These are phyloP conservation scores for Phytophthora tentaculata DNA, from an alignment of 352 stramenopile species.

Conservation along the genomic window DNA sequence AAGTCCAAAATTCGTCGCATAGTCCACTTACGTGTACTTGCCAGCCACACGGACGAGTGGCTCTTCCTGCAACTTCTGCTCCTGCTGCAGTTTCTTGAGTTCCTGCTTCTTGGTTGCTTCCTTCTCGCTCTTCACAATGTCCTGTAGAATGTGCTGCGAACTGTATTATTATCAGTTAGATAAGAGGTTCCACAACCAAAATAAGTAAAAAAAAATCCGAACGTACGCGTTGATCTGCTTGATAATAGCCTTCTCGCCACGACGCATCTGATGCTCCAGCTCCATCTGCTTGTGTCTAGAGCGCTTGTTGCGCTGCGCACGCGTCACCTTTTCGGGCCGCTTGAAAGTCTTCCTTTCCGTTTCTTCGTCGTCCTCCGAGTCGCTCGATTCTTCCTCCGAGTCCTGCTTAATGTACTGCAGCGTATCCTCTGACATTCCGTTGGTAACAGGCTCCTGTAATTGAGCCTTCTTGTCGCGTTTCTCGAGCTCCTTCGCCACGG, in stretches of 20 bases:
- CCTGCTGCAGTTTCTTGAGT: constrained; percentile 75
- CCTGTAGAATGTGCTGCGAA: constrained; percentile 69
- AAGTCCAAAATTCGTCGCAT: not conserved
- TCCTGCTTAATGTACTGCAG: constrained; percentile 81
- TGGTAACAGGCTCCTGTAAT: constrained; percentile 50
- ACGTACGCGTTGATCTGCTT: constrained; percentile 90
- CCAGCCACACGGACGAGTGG: constrained; percentile 73
- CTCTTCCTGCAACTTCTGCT: constrained; percentile 82
- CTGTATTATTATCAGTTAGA: too few relatives aligned
- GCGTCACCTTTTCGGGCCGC: constrained; percentile 65
- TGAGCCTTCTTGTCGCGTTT: constrained; percentile 56
- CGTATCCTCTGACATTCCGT: constrained; percentile 80
- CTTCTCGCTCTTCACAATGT: constrained; percentile 77
- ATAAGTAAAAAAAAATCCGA: not conserved
- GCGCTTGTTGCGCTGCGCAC: constrained; percentile 79
- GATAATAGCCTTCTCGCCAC: constrained; percentile 75
- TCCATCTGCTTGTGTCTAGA: constrained; percentile 84
- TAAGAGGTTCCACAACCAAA: too few relatives aligned
- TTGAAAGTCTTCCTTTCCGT: constrained; percentile 45
- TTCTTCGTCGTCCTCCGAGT: constrained; percentile 54
- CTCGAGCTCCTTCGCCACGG: constrained; percentile 73
- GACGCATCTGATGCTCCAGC: constrained; percentile 63
- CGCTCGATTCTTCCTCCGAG: constrained; percentile 44
- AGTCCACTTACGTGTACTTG: constrained; percentile 69
- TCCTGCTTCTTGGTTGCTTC: constrained; percentile 64